Percentiles rank a stretch among this genome's conserved stretches.
phyloP scores from a whole-genome alignment of 768 basidiomycete species.

The Termitomyces sp. region DNA sequence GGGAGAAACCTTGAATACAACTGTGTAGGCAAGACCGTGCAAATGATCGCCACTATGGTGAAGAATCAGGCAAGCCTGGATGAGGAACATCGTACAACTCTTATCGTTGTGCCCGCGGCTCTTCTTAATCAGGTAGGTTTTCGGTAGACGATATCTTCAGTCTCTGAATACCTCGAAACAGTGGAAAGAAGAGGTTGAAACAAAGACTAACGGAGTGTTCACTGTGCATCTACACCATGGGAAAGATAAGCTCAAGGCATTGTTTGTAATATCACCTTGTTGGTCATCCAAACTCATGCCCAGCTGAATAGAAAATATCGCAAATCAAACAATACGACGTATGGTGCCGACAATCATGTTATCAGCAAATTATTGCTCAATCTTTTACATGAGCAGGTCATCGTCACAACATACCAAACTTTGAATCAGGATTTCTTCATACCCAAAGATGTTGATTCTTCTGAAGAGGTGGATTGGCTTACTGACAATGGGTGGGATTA shows the following conservation, averaged over 20 bases:
- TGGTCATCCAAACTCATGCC: neutral
- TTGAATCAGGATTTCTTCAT: slow-evolving; percentile 54
- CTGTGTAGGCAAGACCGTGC: slow-evolving; percentile 58
- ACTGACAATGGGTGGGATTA: slow-evolving; percentile 39
- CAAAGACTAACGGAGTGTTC: slow-evolving; percentile 60
- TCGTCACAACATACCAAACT: slow-evolving; percentile 77
- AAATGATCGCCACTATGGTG: slow-evolving; percentile 77
- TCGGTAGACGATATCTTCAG: neutral
- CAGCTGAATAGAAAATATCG: slow-evolving; percentile 27
- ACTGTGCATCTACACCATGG: slow-evolving; percentile 69
- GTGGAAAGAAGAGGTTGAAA: slow-evolving; percentile 73
- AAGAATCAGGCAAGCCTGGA: slow-evolving; percentile 49
- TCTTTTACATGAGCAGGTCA: slow-evolving; percentile 33
- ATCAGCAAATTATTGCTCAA: neutral
- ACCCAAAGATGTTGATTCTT: slow-evolving; percentile 39
- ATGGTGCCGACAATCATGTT: neutral
- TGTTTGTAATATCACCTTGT: neutral
- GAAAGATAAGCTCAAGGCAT: slow-evolving; percentile 54
- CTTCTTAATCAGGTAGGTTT: slow-evolving; percentile 56
- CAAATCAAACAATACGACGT: slow-evolving; percentile 52
- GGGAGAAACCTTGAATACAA: neutral
- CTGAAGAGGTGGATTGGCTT: slow-evolving; percentile 45
- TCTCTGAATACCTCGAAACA: slow-evolving; percentile 16
- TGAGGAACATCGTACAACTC: slow-evolving; percentile 47
- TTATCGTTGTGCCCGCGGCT: slow-evolving; percentile 74